phyloP scores from a whole-genome alignment of 805 yeast species.

The Wickerhamomyces subpelliculosus region DNA sequence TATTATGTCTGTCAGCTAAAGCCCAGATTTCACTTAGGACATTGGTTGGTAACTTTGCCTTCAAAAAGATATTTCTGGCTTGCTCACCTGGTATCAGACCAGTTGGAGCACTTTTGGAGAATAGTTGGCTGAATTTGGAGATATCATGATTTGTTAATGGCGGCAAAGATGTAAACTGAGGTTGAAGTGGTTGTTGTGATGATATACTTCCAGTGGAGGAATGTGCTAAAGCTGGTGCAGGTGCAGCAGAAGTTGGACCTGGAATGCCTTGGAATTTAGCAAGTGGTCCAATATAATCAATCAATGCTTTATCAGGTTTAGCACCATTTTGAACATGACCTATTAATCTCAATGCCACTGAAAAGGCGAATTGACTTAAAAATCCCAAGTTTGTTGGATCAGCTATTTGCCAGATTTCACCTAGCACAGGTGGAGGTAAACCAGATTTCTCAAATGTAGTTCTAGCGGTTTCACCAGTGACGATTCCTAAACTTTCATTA shows the following conservation, averaged over 20 bases:
- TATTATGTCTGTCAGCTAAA: constrained; percentile 68
- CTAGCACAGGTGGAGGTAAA: constrained; percentile 66
- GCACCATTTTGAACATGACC: constrained; percentile 80
- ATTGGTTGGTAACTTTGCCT: constrained; percentile 77
- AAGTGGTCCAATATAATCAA: constrained; percentile 53
- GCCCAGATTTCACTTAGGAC: constrained; percentile 85
- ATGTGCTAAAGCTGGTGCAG: constrained; percentile 7
- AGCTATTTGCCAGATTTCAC: constrained; percentile 93
- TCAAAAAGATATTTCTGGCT: constrained; percentile 81
- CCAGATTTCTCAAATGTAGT: constrained; percentile 82
- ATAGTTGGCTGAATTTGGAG: constrained; percentile 61
- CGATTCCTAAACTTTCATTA: constrained; percentile 67
- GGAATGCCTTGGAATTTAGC: constrained; percentile 45
- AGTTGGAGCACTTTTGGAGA: constrained; percentile 55
- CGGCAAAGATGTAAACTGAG: constrained; percentile 33
- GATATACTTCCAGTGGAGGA: constrained; percentile 26
- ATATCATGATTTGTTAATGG: constrained; percentile 51
- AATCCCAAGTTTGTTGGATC: constrained; percentile 86
- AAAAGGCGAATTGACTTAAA: constrained; percentile 72
- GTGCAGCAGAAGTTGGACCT: neutral
- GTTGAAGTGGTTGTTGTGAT: constrained; percentile 24
- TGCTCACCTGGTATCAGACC: constrained; percentile 65
- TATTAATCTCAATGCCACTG: constrained; percentile 80
- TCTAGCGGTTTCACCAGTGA: constrained; percentile 84
- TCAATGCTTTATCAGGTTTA: constrained; percentile 45